Conservation (phyloP, 2,329 filamentous ascomycete species). For the Diaporthe batatas region DNA sequence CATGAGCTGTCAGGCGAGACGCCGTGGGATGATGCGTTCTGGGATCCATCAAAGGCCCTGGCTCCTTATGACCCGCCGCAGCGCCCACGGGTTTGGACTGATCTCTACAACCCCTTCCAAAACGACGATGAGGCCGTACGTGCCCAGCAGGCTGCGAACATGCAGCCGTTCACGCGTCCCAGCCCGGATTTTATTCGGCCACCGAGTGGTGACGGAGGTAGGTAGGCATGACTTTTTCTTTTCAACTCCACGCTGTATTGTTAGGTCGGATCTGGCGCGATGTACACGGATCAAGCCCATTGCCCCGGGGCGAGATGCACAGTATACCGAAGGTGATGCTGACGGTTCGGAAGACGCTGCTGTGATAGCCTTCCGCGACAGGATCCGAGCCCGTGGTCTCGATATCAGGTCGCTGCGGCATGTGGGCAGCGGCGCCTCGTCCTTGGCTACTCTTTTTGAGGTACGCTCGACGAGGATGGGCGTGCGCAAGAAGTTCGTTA, state of each 20-base stretch:
- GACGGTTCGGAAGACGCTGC: not conserved
- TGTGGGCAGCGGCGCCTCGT: not conserved
- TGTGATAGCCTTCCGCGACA: not conserved
- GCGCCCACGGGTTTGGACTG: not conserved
- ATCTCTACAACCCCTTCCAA: not conserved
- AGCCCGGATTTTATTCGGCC: not conserved
- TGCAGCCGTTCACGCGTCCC: not conserved
- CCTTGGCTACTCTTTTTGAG: not conserved
- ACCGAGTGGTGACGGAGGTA: not conserved
- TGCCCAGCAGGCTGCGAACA: not conserved
- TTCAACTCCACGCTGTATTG: not conserved
- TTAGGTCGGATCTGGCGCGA: not conserved
- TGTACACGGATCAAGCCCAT: not conserved
- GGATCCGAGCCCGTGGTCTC: not conserved
- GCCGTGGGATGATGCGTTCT: not conserved
- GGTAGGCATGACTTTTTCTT: not conserved
- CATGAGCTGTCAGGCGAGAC: not conserved
- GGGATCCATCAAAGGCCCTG: not conserved
- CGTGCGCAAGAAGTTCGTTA: conserved; percentile 4
- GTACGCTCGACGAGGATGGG: not conserved
- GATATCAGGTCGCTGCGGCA: not conserved
- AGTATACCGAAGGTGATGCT: not conserved
- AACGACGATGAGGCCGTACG: not conserved
- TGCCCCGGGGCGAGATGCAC: not conserved
- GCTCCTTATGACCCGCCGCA: not conserved